These are phyloP conservation scores for Selaginella tamariscina DNA, from an alignment of 75 land plant species.

Conservation along the genomic window DNA sequence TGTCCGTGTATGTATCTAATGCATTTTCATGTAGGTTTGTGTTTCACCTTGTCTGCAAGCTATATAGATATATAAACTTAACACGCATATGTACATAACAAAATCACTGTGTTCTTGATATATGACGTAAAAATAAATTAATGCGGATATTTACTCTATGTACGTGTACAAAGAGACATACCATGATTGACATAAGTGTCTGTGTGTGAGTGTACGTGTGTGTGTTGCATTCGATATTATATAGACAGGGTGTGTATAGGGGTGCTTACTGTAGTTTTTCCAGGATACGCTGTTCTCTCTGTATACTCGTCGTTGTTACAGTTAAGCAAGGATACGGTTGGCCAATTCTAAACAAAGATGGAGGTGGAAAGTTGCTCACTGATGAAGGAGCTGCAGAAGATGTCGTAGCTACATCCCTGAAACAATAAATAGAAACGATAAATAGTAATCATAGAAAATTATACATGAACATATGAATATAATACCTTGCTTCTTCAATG, in stretches of 20 bases:
- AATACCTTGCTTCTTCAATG: not conserved
- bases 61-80: not conserved
- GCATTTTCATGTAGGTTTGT: conserved; percentile 4
- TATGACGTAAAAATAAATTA: not conserved
- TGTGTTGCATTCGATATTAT: not conserved
- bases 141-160: not conserved
- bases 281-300: not conserved
- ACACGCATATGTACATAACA: not conserved
- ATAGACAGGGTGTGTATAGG: not conserved
- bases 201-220: not conserved
- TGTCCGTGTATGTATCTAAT: not conserved
- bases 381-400: not conserved
- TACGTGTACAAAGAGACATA: conserved; percentile 29
- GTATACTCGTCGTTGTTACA: conserved; percentile 8
- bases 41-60: not conserved
- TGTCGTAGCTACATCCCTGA: not conserved
- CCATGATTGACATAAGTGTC: conserved; percentile 44
- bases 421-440: too few species aligned
- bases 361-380: not conserved
- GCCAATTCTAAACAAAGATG: conserved; percentile 1
- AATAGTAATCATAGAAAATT: too few species aligned
- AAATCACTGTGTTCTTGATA: not conserved
- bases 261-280: conserved; percentile 2
- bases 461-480: too few species aligned
- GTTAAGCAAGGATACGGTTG: conserved; percentile 7